Base-by-base conservation (phyloP, 2,329 filamentous ascomycete genomes). In the Fusarium albosuccineum region DNA sequence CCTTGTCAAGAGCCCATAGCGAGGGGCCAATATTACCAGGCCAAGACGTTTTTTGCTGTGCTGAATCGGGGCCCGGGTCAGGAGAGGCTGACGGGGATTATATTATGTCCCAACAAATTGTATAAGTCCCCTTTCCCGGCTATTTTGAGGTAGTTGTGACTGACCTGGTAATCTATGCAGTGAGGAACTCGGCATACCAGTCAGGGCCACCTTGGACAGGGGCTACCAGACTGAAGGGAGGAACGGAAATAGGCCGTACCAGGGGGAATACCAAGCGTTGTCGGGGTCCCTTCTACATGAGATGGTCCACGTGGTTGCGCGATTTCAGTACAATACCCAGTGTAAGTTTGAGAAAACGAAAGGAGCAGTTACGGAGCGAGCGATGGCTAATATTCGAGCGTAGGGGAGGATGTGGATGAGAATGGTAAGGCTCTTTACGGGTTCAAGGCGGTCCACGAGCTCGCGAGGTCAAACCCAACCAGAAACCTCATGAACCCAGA, bases 241-340 rank as follows among this genome's bases (percentile, higher is more conserved):
- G 6, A 22, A 30, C 6, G 29, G 4, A 2, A 44, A 55, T 14
- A 27, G 36, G 36, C 36, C 57, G 17, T 60, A 60, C 17, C 9
- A 30, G 0, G 57, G 36, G 13, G 16, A 42, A 36, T 60, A 60
- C 22, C 41, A 54, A 17, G 54, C 50, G 9, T 8, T 60, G 16
- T 49, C 57, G 1, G 57, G 57, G n/a, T 49, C 50, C 7, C 42
- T 60, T 17, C 2, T 60, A 10, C 50, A 60, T 44, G 57, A 60
- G 14, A 60, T 60, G 57, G 34, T 41, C 10, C 57, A 60, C 22
- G 44, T 60, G 9, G 37, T 55, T 4, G 57, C 41, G 9, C 26
- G 50, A 22, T 22, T 26, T 39, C 17, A 29, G 8, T 13, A 29
- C 17, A 33, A 42, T 16, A 26, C 7, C 2, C 22, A 51, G n/a